Percentiles rank a stretch among this genome's conserved stretches.
Evolutionary conservation across 257 asterid species (phyloP).

Genomic region (Capsicum baccatum): DNA sequence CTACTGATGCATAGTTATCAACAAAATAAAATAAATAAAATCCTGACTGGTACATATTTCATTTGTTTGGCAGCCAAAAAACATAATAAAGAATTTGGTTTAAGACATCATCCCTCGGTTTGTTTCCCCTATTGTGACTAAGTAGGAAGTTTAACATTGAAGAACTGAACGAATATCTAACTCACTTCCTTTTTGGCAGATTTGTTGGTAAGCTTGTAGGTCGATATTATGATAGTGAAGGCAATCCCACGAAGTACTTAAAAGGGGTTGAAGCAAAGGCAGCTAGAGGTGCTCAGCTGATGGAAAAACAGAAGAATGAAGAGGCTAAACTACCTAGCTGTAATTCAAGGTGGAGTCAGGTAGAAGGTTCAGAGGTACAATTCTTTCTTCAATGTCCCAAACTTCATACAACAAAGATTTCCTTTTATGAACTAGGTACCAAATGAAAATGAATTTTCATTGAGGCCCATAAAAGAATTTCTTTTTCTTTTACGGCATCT

Average conservation of each 20-base stretch:
- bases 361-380: conserved; percentile 89
- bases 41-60: neutral
- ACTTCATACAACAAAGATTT: neutral
- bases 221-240: conserved; percentile 74
- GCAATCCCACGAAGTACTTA: conserved; percentile 79
- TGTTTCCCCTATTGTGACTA: conserved; percentile 2
- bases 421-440: neutral
- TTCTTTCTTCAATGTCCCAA: neutral
- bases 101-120: neutral
- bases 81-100: neutral
- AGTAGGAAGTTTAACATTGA: conserved; percentile 5
- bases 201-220: conserved; percentile 82
- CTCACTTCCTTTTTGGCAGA: conserved; percentile 43
- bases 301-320: conserved; percentile 82
- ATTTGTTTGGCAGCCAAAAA: neutral
- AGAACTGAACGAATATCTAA: neutral
- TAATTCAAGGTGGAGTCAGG: conserved; percentile 92
- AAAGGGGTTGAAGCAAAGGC: conserved; percentile 93
- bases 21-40: neutral
- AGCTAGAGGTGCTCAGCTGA: conserved; percentile 90
- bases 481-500: neutral
- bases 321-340: conserved; percentile 81
- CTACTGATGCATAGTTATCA: neutral
- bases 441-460: neutral
- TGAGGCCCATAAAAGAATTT: neutral